Percentiles rank a stretch among this genome's conserved stretches.
Conservation (phyloP, 2,329 filamentous ascomycete species). For the Colletotrichum chlorophyti region DNA sequence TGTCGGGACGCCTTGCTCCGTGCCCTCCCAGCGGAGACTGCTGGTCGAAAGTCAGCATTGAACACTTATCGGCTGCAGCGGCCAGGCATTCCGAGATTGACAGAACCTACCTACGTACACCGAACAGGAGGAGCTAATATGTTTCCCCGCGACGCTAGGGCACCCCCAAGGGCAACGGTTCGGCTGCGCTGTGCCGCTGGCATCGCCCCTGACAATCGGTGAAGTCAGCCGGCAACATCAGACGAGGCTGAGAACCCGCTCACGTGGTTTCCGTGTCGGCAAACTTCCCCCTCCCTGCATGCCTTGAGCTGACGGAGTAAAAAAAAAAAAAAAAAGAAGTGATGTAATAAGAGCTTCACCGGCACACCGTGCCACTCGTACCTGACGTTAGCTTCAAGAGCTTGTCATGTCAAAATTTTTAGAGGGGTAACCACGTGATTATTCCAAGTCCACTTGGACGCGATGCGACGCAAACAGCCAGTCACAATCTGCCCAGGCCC, state of each 20-base stretch:
- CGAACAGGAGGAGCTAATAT: too few species aligned
- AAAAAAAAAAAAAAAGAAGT: too few species aligned
- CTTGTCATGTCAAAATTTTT: conserved; percentile 15
- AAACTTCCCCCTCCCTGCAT: background rate
- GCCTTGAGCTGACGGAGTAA: background rate
- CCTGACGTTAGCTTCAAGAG: background rate
- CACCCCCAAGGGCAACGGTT: too few species aligned
- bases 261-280: background rate
- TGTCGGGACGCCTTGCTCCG: conserved; percentile 1
- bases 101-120: too few species aligned
- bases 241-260: conserved; percentile 11
- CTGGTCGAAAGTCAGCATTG: background rate
- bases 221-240: background rate
- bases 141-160: too few species aligned
- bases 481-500: background rate
- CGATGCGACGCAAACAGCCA: background rate
- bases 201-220: conserved; percentile 1
- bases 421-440: conserved; percentile 20
- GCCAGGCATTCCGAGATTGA: too few species aligned
- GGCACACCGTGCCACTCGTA: conserved; percentile 1
- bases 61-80: conserved; percentile 11
- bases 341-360: conserved; percentile 22
- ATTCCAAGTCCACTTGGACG: background rate
- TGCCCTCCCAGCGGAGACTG: conserved; percentile 13
- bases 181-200: too few species aligned